A percentile compares a stretch with the other conserved stretches of the same genome.
Conservation (phyloP, 73 alveolate genomes). For the Symbiodinium pilosum region DNA sequence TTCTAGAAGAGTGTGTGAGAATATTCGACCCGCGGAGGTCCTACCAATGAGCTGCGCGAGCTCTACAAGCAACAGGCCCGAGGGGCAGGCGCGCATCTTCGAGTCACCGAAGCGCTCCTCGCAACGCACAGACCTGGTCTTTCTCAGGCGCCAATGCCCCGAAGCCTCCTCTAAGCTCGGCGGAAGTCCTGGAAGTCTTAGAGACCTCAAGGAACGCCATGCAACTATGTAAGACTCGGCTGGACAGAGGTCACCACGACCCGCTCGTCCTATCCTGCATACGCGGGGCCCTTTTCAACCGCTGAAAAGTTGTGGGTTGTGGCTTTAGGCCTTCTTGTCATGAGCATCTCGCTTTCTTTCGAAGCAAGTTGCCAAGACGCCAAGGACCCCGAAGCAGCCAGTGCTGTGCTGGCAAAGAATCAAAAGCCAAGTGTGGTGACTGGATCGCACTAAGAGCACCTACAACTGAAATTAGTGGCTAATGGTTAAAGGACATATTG, state of each 20-base stretch:
- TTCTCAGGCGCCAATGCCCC: constrained; percentile 72
- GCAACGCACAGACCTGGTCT: neutral
- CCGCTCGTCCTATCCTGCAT: constrained; percentile 64
- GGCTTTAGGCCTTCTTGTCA: no score
- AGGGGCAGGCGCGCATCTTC: constrained; percentile 35
- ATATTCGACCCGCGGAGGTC: neutral
- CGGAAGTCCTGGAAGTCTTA: no score
- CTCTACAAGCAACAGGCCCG: constrained; percentile 92
- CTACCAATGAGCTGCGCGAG: constrained; percentile 89
- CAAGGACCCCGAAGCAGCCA: constrained; percentile 39
- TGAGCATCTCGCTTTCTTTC: no score
- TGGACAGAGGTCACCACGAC: constrained; percentile 74
- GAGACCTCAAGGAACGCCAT: no score
- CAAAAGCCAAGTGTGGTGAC: constrained; percentile 42
- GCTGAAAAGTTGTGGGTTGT: no score
- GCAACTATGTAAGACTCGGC: no score
- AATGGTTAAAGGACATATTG: no score
- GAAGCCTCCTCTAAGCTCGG: constrained; percentile 65
- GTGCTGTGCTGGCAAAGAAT: constrained; percentile 21
- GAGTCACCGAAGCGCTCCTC: neutral
- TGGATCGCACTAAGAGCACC: no score
- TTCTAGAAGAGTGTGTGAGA: neutral
- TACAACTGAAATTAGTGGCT: no score
- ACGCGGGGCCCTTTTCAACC: neutral
- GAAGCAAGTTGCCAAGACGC: no score